phyloP scores from a whole-genome alignment of 176 grass and related monocot species.

The Rhynchospora pubera region DNA sequence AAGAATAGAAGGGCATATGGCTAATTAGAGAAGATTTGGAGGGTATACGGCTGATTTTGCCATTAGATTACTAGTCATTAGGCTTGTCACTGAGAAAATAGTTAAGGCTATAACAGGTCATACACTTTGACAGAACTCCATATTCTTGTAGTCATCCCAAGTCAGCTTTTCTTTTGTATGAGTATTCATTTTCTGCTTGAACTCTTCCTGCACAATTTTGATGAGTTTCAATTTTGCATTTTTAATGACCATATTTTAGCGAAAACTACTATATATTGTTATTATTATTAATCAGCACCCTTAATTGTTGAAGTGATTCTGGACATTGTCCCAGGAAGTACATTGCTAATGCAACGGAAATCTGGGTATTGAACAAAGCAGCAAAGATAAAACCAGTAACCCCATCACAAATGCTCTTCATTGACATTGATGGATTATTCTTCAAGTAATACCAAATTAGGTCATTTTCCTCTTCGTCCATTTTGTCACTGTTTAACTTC shows the following conservation, averaged over 20 bases:
- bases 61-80: neutral
- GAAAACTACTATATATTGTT: neutral
- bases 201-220: constrained; percentile 16
- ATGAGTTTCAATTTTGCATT: neutral
- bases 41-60: too few species aligned
- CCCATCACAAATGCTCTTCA: constrained; percentile 12
- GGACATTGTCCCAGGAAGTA: constrained; percentile 23
- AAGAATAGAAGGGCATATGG: too few species aligned
- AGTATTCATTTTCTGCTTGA: neutral
- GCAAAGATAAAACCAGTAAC: constrained; percentile 16
- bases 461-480: neutral
- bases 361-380: constrained; percentile 8
- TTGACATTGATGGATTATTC: neutral
- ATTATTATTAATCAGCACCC: constrained; percentile 9
- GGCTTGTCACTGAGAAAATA: too few species aligned
- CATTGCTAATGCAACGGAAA: constrained; percentile 10
- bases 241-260: neutral
- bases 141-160: constrained; percentile 34
- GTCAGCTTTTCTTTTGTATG: neutral
- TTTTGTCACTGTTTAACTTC: neutral
- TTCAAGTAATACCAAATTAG: constrained; percentile 11
- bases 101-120: neutral
- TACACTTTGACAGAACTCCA: constrained; percentile 34
- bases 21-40: too few species aligned
- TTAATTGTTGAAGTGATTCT: constrained; percentile 22